Conservation (phyloP, 208 protist genomes). For the Trypanosoma theileri region DNA sequence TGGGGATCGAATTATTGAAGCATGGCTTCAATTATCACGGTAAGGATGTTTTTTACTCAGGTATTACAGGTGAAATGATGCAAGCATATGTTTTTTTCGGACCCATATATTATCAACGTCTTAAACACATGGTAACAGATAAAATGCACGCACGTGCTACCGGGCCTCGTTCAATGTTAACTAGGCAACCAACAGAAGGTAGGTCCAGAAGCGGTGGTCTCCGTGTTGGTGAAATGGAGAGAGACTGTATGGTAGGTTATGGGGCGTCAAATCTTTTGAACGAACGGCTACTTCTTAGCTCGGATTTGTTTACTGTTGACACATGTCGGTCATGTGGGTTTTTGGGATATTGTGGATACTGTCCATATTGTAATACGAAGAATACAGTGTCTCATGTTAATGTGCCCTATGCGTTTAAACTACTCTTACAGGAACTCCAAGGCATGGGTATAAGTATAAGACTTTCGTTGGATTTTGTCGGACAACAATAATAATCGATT, state of each 20-base stretch:
- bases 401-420: slow-evolving; percentile 99
- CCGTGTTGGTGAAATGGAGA: slow-evolving; percentile 99
- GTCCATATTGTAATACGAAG: slow-evolving; percentile 94
- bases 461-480: slow-evolving; percentile 25
- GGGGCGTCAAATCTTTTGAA: slow-evolving; percentile 95
- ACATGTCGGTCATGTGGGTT: slow-evolving; percentile 94
- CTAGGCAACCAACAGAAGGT: slow-evolving; percentile 99
- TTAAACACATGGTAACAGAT: slow-evolving; percentile 99
- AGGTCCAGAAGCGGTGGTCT: slow-evolving; percentile 98
- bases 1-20: slow-evolving; percentile 82
- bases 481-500: slow-evolving; percentile 7
- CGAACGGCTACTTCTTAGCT: slow-evolving; percentile 97
- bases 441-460: slow-evolving; percentile 42
- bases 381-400: slow-evolving; percentile 85
- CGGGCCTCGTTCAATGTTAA: slow-evolving; percentile 95
- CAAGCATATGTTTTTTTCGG: slow-evolving; percentile 99
- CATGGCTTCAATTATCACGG: slow-evolving; percentile 98
- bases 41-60: slow-evolving; percentile 97
- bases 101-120: slow-evolving; percentile 99
- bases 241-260: slow-evolving; percentile 99
- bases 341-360: slow-evolving; percentile 90
- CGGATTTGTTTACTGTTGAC: slow-evolving; percentile 96
- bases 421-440: slow-evolving; percentile 99
- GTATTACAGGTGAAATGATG: slow-evolving; percentile 98
- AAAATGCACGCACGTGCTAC: slow-evolving; percentile 99